Base-by-base conservation (phyloP, 352 stramenopile genomes). In the Globisporangium abappressorium region DNA sequence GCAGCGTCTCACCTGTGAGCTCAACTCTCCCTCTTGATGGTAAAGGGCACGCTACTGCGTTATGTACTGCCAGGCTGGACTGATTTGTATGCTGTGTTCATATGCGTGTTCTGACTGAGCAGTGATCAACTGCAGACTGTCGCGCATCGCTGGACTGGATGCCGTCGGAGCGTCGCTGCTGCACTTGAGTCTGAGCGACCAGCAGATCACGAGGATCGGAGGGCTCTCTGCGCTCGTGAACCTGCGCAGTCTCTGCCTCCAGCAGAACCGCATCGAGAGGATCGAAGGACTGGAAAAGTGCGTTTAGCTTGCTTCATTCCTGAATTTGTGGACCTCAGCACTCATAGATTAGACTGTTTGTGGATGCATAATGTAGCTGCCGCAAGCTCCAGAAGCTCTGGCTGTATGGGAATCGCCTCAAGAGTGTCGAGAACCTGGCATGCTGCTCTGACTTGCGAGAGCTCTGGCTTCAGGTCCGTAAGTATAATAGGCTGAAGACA, bases 71-170 rank as follows among this genome's bases (percentile, higher is more conserved):
- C 18, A 49, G 41, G 15, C 15, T 49, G 41, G 14, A 9, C 41
- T 49, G 41, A 49, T 49, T n/a, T 4, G 41, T 49, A 49, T n/a
- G 41, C 41, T 49, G 14, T 49, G 15, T 41, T 9, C 34, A 41
- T 8, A 41, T 46, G 18, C 18, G 41, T 20, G 41, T 18, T 49
- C 41, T 49, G 41, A 2, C 41, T 49, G 41, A 9, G 43, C 6
- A 83, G 70, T 96, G 64, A 85, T 96, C 62, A 91, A 97, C 69
- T 94, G 85, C 62, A 74, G 77, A 18, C 69, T 97, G 30, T 53
- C 62, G 53, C 59, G 64, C 47, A 84, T 96, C 38, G 70, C 71
- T 2, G 78, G 65, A 24, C 69, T 97, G 41, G 57, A 78, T 26
- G 66, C 76, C 1, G 81, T 97, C 4, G 69, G 78, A 12, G 67